These are phyloP conservation scores for Trichosporon asahii DNA, from an alignment of 1,284 basidiomycete genomes.

Conservation along the genomic window DNA sequence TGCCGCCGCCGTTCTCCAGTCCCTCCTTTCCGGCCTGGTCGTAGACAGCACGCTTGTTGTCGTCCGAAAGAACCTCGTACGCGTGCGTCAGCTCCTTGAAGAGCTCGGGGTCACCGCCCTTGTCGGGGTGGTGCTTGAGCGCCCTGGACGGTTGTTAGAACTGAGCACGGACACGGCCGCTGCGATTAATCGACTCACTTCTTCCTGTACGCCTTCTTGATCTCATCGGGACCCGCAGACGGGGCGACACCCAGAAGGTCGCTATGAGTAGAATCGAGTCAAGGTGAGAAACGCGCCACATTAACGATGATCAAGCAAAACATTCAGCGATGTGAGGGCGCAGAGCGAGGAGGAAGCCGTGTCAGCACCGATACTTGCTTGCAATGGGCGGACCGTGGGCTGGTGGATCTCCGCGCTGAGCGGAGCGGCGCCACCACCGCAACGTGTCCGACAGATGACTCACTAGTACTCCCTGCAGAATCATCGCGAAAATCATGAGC, in stretches of 20 bases:
- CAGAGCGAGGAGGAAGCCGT: neutral
- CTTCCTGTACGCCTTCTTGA: conserved; percentile 94
- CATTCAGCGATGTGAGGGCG: neutral
- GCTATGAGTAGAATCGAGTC: conserved; percentile 30
- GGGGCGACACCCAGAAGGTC: conserved; percentile 78
- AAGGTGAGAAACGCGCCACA: conserved; percentile 14
- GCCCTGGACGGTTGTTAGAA: conserved; percentile 59
- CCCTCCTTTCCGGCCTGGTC: conserved; percentile 94
- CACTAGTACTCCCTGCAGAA: conserved; percentile 70
- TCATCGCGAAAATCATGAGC: neutral
- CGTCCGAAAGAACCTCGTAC: conserved; percentile 91
- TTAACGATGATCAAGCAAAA: neutral
- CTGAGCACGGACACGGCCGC: conserved; percentile 9
- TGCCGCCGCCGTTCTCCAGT: conserved; percentile 70
- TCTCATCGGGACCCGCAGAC: conserved; percentile 70
- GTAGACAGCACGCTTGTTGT: conserved; percentile 78
- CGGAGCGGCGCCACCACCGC: neutral
- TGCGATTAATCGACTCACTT: conserved; percentile 58
- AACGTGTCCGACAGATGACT: conserved; percentile 18
- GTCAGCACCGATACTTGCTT: conserved; percentile 11
- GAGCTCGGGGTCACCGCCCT: conserved; percentile 91
- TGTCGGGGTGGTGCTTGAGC: conserved; percentile 89
- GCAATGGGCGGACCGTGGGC: neutral
- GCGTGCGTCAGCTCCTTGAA: conserved; percentile 98
- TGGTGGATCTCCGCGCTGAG: neutral